Conservation (phyloP, 805 yeast genomes). For the Priceomyces carsonii region DNA sequence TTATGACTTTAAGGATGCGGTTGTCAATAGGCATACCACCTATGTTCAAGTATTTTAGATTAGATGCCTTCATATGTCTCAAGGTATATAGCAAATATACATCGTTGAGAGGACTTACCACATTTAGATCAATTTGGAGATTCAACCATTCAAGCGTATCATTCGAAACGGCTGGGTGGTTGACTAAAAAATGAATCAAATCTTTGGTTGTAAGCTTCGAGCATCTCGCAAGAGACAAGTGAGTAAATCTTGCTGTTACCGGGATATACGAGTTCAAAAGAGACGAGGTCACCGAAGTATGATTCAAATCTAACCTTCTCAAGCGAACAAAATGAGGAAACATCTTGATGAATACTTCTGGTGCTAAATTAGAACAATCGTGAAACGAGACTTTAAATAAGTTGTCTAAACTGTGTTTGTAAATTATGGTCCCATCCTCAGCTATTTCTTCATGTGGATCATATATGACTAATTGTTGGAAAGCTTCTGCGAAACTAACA, state of each 20-base stretch:
- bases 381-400: constrained; percentile 67
- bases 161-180: constrained; percentile 62
- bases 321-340: constrained; percentile 58
- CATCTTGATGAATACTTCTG: constrained; percentile 53
- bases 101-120: constrained; percentile 57
- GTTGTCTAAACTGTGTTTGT: constrained; percentile 11
- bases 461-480: constrained; percentile 43
- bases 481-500: constrained; percentile 57
- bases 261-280: constrained; percentile 56
- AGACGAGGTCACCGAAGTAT: constrained; percentile 73
- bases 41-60: constrained; percentile 54
- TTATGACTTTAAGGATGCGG: constrained; percentile 38
- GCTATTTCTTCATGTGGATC: constrained; percentile 13
- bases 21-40: constrained; percentile 63
- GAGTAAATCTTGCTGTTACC: constrained; percentile 61
- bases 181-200: constrained; percentile 63
- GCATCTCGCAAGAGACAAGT: constrained; percentile 59
- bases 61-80: constrained; percentile 44
- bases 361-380: constrained; percentile 79
- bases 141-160: constrained; percentile 64
- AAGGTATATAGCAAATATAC: constrained; percentile 48
- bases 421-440: constrained; percentile 6
- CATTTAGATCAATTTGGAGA: constrained; percentile 62
- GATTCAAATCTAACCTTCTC: constrained; percentile 74
- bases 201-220: constrained; percentile 72